Evolutionary conservation across 805 yeast genomes (phyloP).

Genomic region (Hemisphaericaspora nanyangensis): DNA sequence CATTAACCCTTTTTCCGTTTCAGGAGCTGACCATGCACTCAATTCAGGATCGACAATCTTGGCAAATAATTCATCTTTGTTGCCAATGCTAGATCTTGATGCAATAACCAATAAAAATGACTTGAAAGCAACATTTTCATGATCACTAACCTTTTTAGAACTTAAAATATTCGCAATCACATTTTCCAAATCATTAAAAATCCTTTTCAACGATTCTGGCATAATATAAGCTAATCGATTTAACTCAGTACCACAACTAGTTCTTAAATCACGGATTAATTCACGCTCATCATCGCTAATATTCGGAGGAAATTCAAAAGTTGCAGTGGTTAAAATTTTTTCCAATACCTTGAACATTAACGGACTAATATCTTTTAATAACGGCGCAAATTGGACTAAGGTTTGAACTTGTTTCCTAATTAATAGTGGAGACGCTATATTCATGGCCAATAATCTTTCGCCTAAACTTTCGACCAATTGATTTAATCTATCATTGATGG

Average conservation of each 20-base stretch:
- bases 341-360: constrained; percentile 83
- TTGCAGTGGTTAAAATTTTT: constrained; percentile 77
- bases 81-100: constrained; percentile 71
- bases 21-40: constrained; percentile 87
- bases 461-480: constrained; percentile 66
- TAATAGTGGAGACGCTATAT: constrained; percentile 74
- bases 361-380: constrained; percentile 69
- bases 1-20: constrained; percentile 81
- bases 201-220: constrained; percentile 84
- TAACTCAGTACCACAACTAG: constrained; percentile 91
- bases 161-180: constrained; percentile 72
- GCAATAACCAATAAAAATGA: constrained; percentile 90
- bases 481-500: constrained; percentile 47
- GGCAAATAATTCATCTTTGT: constrained; percentile 75
- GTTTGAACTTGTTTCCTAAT: constrained; percentile 86
- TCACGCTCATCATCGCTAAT: constrained; percentile 74
- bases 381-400: constrained; percentile 88
- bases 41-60: constrained; percentile 92
- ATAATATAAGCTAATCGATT: constrained; percentile 91
- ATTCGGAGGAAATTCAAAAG: constrained; percentile 69
- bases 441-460: constrained; percentile 69
- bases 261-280: constrained; percentile 78
- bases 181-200: constrained; percentile 75
- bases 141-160: constrained; percentile 71
- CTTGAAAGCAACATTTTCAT: constrained; percentile 91